Percentiles rank a stretch among this genome's conserved stretches.
Conservation (phyloP, 129 eudicot genomes). For the Flaveria ramosissima region DNA sequence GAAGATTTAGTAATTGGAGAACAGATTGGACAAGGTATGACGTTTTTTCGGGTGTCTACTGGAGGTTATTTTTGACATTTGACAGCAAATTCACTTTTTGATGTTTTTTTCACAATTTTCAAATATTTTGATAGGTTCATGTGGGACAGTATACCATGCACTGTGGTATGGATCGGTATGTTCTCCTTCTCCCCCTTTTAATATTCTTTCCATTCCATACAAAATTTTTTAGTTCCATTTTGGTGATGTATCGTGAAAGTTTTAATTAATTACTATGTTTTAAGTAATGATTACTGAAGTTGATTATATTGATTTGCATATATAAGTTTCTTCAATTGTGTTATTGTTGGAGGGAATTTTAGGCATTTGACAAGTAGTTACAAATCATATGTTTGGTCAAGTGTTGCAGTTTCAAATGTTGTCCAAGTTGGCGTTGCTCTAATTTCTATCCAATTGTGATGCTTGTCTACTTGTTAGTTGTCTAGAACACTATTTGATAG, state of each 20-base stretch:
- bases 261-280: too few relatives aligned
- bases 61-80: neutral
- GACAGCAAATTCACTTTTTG: neutral
- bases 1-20: conserved; percentile 91
- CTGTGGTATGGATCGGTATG: conserved; percentile 99
- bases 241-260: conserved; percentile 10
- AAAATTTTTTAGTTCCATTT: neutral
- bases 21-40: conserved; percentile 94
- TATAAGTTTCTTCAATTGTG: neutral
- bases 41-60: neutral
- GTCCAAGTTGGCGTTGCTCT: neutral
- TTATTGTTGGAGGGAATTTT: conserved; percentile 12
- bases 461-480: neutral
- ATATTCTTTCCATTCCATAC: neutral
- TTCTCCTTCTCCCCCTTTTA: conserved; percentile 44
- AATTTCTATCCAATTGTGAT: neutral
- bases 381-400: conserved; percentile 1
- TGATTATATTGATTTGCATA: conserved; percentile 14
- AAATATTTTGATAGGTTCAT: conserved; percentile 65
- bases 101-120: conserved; percentile 5
- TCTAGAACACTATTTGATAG: neutral
- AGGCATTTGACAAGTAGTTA: conserved; percentile 17
- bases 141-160: conserved; percentile 98
- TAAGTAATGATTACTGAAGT: neutral
- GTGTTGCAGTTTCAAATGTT: neutral